Conservation (phyloP, 2,329 filamentous ascomycete species). For the Epichloe hybrida region DNA sequence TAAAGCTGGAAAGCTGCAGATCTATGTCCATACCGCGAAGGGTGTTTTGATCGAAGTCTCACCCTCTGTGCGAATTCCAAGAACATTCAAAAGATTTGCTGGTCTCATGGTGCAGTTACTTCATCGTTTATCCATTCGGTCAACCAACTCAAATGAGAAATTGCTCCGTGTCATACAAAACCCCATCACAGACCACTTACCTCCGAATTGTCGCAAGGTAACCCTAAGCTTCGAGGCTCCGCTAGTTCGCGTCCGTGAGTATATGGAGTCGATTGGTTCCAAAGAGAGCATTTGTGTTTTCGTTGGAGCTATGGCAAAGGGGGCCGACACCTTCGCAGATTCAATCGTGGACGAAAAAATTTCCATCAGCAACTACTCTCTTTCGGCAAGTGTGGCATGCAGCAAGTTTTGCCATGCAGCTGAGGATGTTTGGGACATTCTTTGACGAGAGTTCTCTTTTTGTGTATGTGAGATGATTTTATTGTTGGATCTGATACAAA, state of each 20-base stretch:
- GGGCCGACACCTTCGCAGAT: slow-evolving; percentile 89
- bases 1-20: slow-evolving; percentile 93
- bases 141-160: slow-evolving; percentile 94
- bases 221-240: slow-evolving; percentile 89
- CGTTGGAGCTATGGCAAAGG: slow-evolving; percentile 97
- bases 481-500: background rate
- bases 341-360: slow-evolving; percentile 93
- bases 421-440: slow-evolving; percentile 89
- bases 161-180: slow-evolving; percentile 95
- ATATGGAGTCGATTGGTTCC: slow-evolving; percentile 62
- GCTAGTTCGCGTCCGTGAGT: slow-evolving; percentile 77
- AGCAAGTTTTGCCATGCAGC: slow-evolving; percentile 99
- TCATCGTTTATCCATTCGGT: slow-evolving; percentile 89
- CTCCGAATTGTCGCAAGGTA: slow-evolving; percentile 93
- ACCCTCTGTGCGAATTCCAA: slow-evolving; percentile 91
- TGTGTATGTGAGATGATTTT: no score
- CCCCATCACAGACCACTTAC: slow-evolving; percentile 91
- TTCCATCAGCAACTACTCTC: slow-evolving; percentile 93
- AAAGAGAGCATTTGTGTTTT: slow-evolving; percentile 96
- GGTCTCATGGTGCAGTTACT: slow-evolving; percentile 97
- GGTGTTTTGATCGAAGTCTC: slow-evolving; percentile 96
- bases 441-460: slow-evolving; percentile 37
- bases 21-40: slow-evolving; percentile 96
- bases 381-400: slow-evolving; percentile 94
- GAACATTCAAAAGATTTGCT: slow-evolving; percentile 97